Percentiles rank a stretch among this genome's conserved stretches.
phyloP scores from a whole-genome alignment of 2,329 filamentous ascomycete species.

The Alternaria longipes region DNA sequence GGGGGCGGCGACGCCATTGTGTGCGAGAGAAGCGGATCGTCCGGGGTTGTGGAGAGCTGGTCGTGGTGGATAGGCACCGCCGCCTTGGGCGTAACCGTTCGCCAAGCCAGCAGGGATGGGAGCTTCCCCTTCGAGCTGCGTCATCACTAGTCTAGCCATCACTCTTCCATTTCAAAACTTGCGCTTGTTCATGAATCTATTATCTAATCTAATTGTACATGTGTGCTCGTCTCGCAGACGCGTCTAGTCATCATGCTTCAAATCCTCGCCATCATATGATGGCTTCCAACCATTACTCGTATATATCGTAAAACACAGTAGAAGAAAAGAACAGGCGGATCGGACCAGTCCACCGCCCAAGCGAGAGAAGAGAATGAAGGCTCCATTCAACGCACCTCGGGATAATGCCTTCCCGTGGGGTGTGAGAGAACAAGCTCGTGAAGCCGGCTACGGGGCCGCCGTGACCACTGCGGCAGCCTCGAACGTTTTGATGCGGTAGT shows the following conservation, averaged over 20 bases:
- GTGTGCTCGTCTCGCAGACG: neutral
- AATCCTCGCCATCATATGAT: slow-evolving; percentile 6
- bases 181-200: slow-evolving; percentile 8
- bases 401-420: too few relatives aligned
- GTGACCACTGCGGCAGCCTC: slow-evolving; percentile 22
- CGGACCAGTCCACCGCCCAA: slow-evolving; percentile 11
- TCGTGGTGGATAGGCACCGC: slow-evolving; percentile 31
- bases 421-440: neutral
- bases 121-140: slow-evolving; percentile 37
- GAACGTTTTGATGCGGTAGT: slow-evolving; percentile 51
- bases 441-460: slow-evolving; percentile 1
- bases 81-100: slow-evolving; percentile 33
- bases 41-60: slow-evolving; percentile 42
- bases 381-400: neutral
- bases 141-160: slow-evolving; percentile 28
- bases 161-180: neutral
- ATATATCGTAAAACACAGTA: slow-evolving; percentile 12
- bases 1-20: slow-evolving; percentile 59
- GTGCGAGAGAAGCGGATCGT: slow-evolving; percentile 28
- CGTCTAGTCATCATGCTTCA: slow-evolving; percentile 6
- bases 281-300: slow-evolving; percentile 17
- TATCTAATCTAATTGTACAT: slow-evolving; percentile 11
- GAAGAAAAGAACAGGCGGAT: slow-evolving; percentile 13
- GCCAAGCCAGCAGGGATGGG: slow-evolving; percentile 41
- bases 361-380: neutral